A percentile compares a stretch with the other conserved stretches of the same genome.
Conservation (phyloP, 805 yeast species). For the Torulaspora maleeae region DNA sequence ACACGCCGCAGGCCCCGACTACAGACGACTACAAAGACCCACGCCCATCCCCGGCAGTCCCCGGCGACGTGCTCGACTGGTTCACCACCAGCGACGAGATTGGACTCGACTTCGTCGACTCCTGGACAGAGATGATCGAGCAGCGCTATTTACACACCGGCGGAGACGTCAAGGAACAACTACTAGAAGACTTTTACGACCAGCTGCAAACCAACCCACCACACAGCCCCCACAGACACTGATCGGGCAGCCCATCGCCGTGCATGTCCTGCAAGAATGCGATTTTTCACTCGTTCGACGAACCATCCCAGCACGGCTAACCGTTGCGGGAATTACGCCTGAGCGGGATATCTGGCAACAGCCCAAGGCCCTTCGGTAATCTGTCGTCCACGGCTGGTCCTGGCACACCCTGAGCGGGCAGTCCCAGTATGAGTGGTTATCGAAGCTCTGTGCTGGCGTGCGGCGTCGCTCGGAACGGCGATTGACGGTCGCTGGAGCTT, state of each 20-base stretch:
- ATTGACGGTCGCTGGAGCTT: neutral
- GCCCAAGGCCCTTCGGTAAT: neutral
- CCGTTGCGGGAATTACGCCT: neutral
- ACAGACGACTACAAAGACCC: too few species aligned
- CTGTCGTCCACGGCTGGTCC: neutral
- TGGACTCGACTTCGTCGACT: slow-evolving; percentile 61
- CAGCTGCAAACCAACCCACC: neutral
- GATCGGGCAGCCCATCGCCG: neutral
- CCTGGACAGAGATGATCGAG: slow-evolving; percentile 77
- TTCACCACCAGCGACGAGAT: slow-evolving; percentile 46
- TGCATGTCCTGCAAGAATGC: neutral
- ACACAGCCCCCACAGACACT: neutral
- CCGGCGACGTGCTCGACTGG: slow-evolving; percentile 45
- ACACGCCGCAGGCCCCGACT: neutral
- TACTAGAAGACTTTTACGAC: neutral
- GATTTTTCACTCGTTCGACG: neutral
- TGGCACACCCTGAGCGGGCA: neutral
- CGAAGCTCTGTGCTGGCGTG: slow-evolving; percentile 1
- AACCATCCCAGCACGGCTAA: neutral
- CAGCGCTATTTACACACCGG: slow-evolving; percentile 43
- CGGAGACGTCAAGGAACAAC: neutral
- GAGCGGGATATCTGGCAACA: slow-evolving; percentile 1
- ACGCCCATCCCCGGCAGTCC: slow-evolving; percentile 6
- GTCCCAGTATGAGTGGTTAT: neutral
- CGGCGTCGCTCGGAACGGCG: slow-evolving; percentile 1